Percentiles rank a stretch among this genome's conserved stretches.
Evolutionary conservation across 2,329 filamentous ascomycete genomes (phyloP).

Genomic region (Cadophora sp.): DNA sequence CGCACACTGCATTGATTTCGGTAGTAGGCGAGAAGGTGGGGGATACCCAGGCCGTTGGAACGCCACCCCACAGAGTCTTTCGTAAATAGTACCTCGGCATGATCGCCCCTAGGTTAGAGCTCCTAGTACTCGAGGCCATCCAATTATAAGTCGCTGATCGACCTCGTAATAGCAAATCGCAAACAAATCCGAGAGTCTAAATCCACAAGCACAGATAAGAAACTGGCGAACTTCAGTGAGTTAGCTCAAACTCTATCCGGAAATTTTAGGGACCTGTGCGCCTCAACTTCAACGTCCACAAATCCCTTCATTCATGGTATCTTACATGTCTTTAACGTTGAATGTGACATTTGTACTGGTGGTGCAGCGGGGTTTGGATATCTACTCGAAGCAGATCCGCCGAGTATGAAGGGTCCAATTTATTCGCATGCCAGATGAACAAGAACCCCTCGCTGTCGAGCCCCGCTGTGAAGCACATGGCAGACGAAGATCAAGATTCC

Average conservation of each 20-base stretch:
- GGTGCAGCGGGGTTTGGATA: no score
- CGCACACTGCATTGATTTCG: no score
- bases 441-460: no score
- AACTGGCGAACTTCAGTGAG: not conserved
- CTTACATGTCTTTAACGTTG: no score
- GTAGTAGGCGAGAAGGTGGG: no score
- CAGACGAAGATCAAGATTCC: not conserved
- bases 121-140: not conserved
- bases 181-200: not conserved
- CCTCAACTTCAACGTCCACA: not conserved
- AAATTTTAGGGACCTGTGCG: not conserved
- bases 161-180: not conserved
- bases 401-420: not conserved
- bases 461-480: constrained; percentile 12
- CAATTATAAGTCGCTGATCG: not conserved
- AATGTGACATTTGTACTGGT: no score
- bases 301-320: no score
- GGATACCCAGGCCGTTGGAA: no score
- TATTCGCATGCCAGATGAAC: not conserved
- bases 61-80: no score
- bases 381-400: not conserved
- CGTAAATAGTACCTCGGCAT: no score
- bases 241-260: not conserved
- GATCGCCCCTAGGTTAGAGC: not conserved
- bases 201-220: not conserved